phyloP scores from a whole-genome alignment of 2,329 filamentous ascomycete species.

The Magnaporthiopsis poae region DNA sequence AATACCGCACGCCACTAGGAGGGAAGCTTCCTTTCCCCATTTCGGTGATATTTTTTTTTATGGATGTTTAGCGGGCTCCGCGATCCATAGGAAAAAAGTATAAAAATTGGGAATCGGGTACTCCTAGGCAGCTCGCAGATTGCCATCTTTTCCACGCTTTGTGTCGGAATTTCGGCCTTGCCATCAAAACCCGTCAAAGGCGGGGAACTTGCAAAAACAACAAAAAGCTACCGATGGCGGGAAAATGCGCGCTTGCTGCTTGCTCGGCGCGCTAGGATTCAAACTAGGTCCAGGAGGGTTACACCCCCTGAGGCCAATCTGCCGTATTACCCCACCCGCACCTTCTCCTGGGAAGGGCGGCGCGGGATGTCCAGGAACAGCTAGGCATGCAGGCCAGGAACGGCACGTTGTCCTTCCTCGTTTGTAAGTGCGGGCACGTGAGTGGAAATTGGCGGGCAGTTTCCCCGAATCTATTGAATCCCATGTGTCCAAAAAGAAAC shows the following conservation, averaged over 20 bases:
- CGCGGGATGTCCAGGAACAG: not conserved
- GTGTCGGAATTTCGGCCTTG: not conserved
- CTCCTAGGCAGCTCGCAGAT: not conserved
- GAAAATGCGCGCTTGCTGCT: not conserved
- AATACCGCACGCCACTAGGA: not conserved
- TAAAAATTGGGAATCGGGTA: not conserved
- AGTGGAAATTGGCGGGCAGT: too few species aligned
- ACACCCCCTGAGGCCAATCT: conserved; percentile 6
- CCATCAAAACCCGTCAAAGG: not conserved
- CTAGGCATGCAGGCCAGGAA: not conserved
- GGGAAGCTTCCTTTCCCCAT: not conserved
- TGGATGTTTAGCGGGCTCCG: not conserved
- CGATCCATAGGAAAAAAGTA: not conserved
- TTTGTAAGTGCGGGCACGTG: too few species aligned
- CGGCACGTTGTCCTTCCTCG: not conserved
- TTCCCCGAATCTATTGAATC: too few species aligned
- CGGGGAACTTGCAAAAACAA: not conserved
- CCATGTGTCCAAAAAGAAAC: too few species aligned
- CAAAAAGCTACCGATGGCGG: too few species aligned
- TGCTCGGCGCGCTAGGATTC: not conserved
- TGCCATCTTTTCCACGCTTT: not conserved
- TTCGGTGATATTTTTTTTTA: not conserved
- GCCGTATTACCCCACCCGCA: conserved; percentile 7
- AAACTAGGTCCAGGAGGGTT: conserved; percentile 4
- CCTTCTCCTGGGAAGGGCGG: not conserved